phyloP scores from a whole-genome alignment of 1,139 yeast genomes.

The Saccharomyces hybrid region DNA sequence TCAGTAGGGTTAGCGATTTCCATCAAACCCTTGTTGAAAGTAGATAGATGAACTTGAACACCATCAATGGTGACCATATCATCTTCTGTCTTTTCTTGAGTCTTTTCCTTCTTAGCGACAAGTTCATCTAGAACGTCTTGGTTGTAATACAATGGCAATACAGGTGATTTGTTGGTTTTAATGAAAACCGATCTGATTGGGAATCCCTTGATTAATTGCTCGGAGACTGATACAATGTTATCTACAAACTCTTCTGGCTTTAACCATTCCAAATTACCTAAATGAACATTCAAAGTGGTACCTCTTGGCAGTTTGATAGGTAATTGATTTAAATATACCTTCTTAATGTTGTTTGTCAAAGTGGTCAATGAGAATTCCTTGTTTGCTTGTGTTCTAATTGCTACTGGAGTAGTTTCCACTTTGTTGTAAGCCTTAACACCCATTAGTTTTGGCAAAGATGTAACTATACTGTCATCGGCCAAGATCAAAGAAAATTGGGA shows the following conservation, averaged over 20 bases:
- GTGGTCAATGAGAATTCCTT: constrained; percentile 47
- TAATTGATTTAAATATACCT: constrained; percentile 47
- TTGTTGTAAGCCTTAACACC: constrained; percentile 81
- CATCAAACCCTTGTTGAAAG: constrained; percentile 68
- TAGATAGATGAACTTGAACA: constrained; percentile 41
- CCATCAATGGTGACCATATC: constrained; percentile 35
- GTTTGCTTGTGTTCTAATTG: constrained; percentile 40
- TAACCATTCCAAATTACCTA: constrained; percentile 52
- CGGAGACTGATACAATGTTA: constrained; percentile 52
- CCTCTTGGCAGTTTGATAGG: constrained; percentile 69
- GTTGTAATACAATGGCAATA: constrained; percentile 72
- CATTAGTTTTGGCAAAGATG: constrained; percentile 70
- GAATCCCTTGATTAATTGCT: constrained; percentile 40
- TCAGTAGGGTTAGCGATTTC: constrained; percentile 72
- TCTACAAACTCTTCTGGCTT: constrained; percentile 37
- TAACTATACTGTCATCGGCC: constrained; percentile 74
- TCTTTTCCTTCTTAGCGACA: constrained; percentile 29
- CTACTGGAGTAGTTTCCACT: constrained; percentile 60
- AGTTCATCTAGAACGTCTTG: constrained; percentile 49
- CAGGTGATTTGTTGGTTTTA: constrained; percentile 70
- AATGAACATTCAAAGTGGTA: constrained; percentile 52
- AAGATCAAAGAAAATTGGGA: constrained; percentile 63
- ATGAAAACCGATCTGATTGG: constrained; percentile 56
- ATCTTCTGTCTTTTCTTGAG: constrained; percentile 30
- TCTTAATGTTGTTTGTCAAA: constrained; percentile 51